These are phyloP conservation scores for Termitomyces sp. DNA, from an alignment of 768 basidiomycete genomes.

Conservation along the genomic window DNA sequence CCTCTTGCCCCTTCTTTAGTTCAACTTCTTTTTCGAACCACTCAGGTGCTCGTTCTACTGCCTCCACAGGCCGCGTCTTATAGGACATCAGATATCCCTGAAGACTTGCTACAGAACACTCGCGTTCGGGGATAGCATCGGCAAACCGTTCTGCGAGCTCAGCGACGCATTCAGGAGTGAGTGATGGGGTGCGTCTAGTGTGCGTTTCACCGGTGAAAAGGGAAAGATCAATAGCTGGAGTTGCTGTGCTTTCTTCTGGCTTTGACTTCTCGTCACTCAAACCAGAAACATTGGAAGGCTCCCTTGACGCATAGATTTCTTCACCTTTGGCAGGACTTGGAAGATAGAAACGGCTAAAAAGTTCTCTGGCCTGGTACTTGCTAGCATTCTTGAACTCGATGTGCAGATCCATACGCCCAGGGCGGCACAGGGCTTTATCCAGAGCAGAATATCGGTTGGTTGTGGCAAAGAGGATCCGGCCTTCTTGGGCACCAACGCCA, in stretches of 20 bases:
- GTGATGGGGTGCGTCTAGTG: slow-evolving; percentile 25
- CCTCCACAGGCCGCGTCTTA: slow-evolving; percentile 52
- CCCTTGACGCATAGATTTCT: background rate
- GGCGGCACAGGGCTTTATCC: slow-evolving; percentile 61
- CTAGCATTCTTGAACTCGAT: slow-evolving; percentile 63
- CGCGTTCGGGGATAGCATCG: slow-evolving; percentile 34
- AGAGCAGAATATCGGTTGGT: slow-evolving; percentile 60
- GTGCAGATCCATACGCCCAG: slow-evolving; percentile 68
- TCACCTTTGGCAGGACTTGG: slow-evolving; percentile 22
- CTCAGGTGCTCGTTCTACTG: slow-evolving; percentile 32
- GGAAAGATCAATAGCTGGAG: background rate
- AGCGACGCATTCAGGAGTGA: slow-evolving; percentile 31
- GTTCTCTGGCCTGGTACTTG: slow-evolving; percentile 50
- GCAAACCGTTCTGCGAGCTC: slow-evolving; percentile 50
- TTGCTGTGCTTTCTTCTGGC: background rate
- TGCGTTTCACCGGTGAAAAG: slow-evolving; percentile 24
- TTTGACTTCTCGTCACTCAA: background rate
- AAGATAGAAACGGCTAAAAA: slow-evolving; percentile 61
- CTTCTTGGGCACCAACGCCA: slow-evolving; percentile 66
- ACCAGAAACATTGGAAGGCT: background rate
- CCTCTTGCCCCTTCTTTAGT: slow-evolving; percentile 14
- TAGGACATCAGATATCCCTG: slow-evolving; percentile 55
- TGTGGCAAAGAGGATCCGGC: slow-evolving; percentile 69
- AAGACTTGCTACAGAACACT: slow-evolving; percentile 36
- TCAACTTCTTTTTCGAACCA: slow-evolving; percentile 43